phyloP scores from a whole-genome alignment of 1,284 basidiomycete species.

The Ustilago curta region DNA sequence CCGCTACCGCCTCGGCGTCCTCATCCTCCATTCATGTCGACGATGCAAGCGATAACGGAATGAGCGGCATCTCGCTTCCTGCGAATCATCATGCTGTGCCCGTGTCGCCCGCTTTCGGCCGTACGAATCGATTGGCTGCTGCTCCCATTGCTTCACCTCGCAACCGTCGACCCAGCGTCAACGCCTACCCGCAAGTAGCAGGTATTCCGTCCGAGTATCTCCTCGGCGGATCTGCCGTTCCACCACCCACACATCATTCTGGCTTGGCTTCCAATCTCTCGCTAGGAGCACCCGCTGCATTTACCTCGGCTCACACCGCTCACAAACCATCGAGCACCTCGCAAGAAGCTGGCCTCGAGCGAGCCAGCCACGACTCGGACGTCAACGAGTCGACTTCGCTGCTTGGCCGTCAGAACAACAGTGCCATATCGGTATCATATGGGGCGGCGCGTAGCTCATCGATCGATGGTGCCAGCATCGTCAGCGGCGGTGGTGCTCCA shows the following conservation, averaged over 20 bases:
- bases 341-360: background rate
- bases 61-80: constrained; percentile 48
- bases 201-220: constrained; percentile 52
- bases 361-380: constrained; percentile 9
- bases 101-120: constrained; percentile 32
- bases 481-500: constrained; percentile 21
- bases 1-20: constrained; percentile 20
- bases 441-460: constrained; percentile 33
- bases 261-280: constrained; percentile 26
- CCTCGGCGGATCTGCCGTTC: constrained; percentile 45
- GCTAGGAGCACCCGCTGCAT: constrained; percentile 17
- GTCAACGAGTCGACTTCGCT: constrained; percentile 37
- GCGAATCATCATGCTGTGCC: constrained; percentile 20
- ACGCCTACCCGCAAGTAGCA: constrained; percentile 44
- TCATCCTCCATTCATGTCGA: constrained; percentile 28
- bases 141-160: constrained; percentile 35
- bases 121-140: constrained; percentile 26
- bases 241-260: constrained; percentile 35
- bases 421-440: constrained; percentile 19
- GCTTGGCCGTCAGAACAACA: constrained; percentile 18
- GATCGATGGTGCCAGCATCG: constrained; percentile 32
- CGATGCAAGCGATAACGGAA: constrained; percentile 27
- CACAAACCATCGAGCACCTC: constrained; percentile 11
- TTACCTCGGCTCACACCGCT: background rate
- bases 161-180: constrained; percentile 39